phyloP scores from a whole-genome alignment of 1,139 yeast species.

The Suhomyces wounanorum region DNA sequence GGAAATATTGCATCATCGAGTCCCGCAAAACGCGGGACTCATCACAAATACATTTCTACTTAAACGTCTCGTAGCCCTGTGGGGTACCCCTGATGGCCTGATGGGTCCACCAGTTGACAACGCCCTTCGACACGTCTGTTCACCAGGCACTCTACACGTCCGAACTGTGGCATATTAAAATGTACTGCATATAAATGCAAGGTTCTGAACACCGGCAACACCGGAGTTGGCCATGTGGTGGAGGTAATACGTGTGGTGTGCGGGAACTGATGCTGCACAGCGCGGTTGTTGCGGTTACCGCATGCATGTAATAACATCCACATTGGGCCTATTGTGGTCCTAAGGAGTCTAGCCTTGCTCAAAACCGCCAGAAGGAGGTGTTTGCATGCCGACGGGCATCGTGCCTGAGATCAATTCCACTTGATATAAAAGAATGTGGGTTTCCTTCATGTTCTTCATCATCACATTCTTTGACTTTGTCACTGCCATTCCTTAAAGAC shows the following conservation, averaged over 20 bases:
- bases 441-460: background rate
- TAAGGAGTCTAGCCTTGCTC: background rate
- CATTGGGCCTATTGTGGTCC: background rate
- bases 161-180: too few relatives aligned
- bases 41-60: constrained; percentile 1
- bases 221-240: background rate
- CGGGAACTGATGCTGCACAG: background rate
- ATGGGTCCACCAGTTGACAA: background rate
- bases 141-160: background rate
- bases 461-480: constrained; percentile 4
- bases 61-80: background rate
- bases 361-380: background rate
- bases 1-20: constrained; percentile 3
- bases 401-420: background rate
- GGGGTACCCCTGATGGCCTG: background rate
- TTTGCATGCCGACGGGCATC: background rate
- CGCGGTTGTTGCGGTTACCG: background rate
- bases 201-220: background rate
- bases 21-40: background rate
- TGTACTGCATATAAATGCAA: too few relatives aligned
- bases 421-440: background rate
- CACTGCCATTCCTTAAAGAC: constrained; percentile 10
- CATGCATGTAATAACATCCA: constrained; percentile 1
- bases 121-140: background rate
- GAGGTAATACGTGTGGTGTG: background rate